Conservation (phyloP, 441 rosid species). For the Lepidium campestre region DNA sequence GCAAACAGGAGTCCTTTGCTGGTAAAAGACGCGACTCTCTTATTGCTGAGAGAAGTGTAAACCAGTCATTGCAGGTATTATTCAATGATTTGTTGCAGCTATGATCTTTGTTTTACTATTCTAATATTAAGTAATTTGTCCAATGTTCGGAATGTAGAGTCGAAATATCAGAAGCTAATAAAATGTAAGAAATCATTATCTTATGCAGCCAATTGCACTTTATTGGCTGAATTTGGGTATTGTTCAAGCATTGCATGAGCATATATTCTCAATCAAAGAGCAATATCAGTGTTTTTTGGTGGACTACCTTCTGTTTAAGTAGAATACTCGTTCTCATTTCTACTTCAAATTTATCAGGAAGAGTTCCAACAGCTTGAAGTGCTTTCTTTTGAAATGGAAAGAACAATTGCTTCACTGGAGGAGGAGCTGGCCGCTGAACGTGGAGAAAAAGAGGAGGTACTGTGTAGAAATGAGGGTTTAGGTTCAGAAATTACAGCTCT, state of each 20-base stretch:
- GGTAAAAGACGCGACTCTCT: conserved; percentile 69
- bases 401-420: conserved; percentile 76
- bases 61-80: conserved; percentile 66
- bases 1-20: conserved; percentile 73
- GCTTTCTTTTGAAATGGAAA: conserved; percentile 91
- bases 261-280: neutral
- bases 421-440: conserved; percentile 56
- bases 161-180: neutral
- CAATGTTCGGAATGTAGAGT: neutral
- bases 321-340: neutral
- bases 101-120: neutral
- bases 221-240: neutral
- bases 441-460: conserved; percentile 52
- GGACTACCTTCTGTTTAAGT: neutral
- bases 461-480: conserved; percentile 44
- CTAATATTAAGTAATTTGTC: neutral
- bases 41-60: conserved; percentile 46
- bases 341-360: conserved; percentile 48
- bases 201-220: neutral
- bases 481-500: conserved; percentile 49
- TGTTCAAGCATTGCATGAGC: conserved; percentile 11
- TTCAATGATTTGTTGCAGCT: neutral
- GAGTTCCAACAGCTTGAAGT: conserved; percentile 71
- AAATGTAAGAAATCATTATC: neutral
- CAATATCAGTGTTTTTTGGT: conserved; percentile 10